Base-by-base conservation (phyloP, 306 rosid genomes). In the Cicer yamashitae region DNA sequence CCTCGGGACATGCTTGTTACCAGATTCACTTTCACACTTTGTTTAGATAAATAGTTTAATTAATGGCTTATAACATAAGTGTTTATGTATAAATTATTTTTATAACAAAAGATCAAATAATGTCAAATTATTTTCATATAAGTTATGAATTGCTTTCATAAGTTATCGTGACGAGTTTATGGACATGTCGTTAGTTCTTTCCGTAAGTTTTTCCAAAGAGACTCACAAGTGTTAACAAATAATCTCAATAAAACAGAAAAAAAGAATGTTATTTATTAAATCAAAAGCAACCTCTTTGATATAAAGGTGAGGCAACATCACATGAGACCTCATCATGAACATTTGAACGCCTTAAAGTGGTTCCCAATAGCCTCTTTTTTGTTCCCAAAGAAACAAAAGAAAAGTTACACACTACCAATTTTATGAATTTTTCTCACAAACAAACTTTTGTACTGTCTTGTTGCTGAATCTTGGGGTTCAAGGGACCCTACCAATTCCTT, bases 401-500 rank as follows among this genome's bases (percentile, higher is more conserved):
- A 81, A 81, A 81, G 73, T 61, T 46, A 77, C 7, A 12, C 66
- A 37, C 50, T 52, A 15, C 51, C 73, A 73, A 15, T 20, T 41
- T 57, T 7, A 48, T 37, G 48, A n/a, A 69, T 41, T 6, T 64
- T 50, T 25, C 25, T 53, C 47, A 61, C 60, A 40, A 25, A 12
- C 30, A 10, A 37, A 59, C 78, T 77, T 84, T 81, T 11, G 52
- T 10, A 15, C 52, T 51, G 59, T 77, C 73, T 57, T 34, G 47
- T 77, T 81, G 85, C 63, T 81, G 79, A 84, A 84, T 57, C 73
- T 81, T 77, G 78, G 59, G 81, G 65, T 39, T 54, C 11, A 69
- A 17, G 69, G 54, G 75, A 56, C 83, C 85, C 85, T 45, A 78
- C 80, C 81, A 74, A 22, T 81, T 81, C 88, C 88, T 84, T 81